phyloP scores from a whole-genome alignment of 2,329 filamentous ascomycete species.

The Fusarium anguioides region DNA sequence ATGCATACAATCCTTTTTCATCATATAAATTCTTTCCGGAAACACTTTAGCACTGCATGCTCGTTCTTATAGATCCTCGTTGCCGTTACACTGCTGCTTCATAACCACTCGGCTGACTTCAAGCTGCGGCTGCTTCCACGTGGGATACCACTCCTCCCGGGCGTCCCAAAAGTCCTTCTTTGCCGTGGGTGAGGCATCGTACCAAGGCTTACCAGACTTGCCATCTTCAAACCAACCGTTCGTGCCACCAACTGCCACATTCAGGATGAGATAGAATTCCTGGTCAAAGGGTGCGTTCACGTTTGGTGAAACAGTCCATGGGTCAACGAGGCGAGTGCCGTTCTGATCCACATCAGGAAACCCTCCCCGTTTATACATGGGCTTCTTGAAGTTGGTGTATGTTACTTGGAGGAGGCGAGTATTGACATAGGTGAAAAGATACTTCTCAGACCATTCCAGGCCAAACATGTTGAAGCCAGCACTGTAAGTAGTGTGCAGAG shows the following conservation, averaged over 20 bases:
- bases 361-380: slow-evolving; percentile 74
- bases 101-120: slow-evolving; percentile 77
- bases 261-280: slow-evolving; percentile 79
- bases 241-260: slow-evolving; percentile 79
- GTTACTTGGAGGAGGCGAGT: slow-evolving; percentile 81
- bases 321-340: slow-evolving; percentile 71
- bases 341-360: slow-evolving; percentile 74
- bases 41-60: background rate
- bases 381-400: slow-evolving; percentile 78
- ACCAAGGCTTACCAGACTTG: slow-evolving; percentile 79
- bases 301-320: slow-evolving; percentile 71
- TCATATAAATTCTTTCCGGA: background rate
- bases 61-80: slow-evolving; percentile 55
- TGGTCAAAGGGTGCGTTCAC: slow-evolving; percentile 79
- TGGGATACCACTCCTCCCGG: slow-evolving; percentile 72
- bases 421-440: slow-evolving; percentile 88
- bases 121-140: slow-evolving; percentile 77
- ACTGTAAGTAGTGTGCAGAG: slow-evolving; percentile 79
- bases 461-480: slow-evolving; percentile 80
- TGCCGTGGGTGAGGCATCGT: slow-evolving; percentile 73
- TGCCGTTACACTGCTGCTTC: slow-evolving; percentile 74
- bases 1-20: background rate
- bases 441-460: slow-evolving; percentile 88
- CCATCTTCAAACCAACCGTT: slow-evolving; percentile 88
- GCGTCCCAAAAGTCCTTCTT: slow-evolving; percentile 82